A percentile compares a stretch with the other conserved stretches of the same genome.
phyloP scores from a whole-genome alignment of 305 asterid species.

The Petunia hybrid region DNA sequence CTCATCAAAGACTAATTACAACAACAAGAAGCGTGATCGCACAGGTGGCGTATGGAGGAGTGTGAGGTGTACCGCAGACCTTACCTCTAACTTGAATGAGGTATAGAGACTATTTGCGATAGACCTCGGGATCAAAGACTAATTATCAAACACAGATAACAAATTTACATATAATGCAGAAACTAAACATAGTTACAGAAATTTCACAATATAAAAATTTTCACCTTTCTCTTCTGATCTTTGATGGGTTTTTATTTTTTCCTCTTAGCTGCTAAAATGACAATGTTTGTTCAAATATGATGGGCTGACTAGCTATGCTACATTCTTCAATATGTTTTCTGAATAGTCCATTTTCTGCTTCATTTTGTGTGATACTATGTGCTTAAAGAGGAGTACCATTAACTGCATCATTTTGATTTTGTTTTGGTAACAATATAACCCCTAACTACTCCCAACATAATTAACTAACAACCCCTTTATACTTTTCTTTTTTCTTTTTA shows the following conservation, averaged over 20 bases:
- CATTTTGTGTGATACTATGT: not conserved
- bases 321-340: constrained; percentile 8
- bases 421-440: not conserved
- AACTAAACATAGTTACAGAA: not conserved
- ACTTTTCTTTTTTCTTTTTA: too few relatives aligned
- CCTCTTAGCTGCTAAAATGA: not conserved
- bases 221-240: not conserved
- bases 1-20: not conserved
- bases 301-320: constrained; percentile 17
- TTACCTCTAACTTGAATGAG: too few relatives aligned
- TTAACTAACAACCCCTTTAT: not conserved
- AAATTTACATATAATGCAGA: not conserved
- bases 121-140: not conserved
- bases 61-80: too few relatives aligned
- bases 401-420: not conserved
- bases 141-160: not conserved
- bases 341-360: not conserved
- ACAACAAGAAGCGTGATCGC: too few relatives aligned
- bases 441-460: not conserved
- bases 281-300: not conserved
- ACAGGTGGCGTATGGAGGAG: too few relatives aligned
- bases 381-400: constrained; percentile 4
- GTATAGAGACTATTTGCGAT: too few relatives aligned
- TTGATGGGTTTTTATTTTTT: not conserved
- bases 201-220: not conserved